A percentile compares a stretch with the other conserved stretches of the same genome.
phyloP scores from a whole-genome alignment of 2,329 filamentous ascomycete genomes.

The Tolypocladium paradoxum region DNA sequence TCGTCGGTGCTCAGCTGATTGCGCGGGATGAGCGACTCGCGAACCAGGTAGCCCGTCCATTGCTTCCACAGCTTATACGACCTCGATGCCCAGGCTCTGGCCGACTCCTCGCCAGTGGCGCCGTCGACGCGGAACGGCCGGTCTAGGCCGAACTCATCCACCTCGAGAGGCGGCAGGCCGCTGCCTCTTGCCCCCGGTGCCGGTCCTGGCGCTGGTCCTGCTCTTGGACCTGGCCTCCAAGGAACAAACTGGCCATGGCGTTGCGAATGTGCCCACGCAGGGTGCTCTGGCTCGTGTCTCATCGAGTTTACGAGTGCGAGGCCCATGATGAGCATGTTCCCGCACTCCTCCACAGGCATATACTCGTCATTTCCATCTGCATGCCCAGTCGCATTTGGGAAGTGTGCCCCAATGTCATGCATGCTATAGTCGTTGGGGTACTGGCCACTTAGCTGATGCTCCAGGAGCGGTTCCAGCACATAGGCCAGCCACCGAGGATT shows the following conservation, averaged over 20 bases:
- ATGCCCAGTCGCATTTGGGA: conserved; percentile 69
- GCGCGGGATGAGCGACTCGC: conserved; percentile 56
- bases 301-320: conserved; percentile 67
- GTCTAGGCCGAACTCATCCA: background rate
- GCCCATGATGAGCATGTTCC: conserved; percentile 70
- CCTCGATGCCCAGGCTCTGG: conserved; percentile 27
- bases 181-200: background rate
- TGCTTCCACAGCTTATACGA: conserved; percentile 64
- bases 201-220: background rate
- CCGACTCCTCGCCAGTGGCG: conserved; percentile 32
- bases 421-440: conserved; percentile 63
- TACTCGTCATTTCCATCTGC: conserved; percentile 58
- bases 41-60: conserved; percentile 64
- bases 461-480: conserved; percentile 50
- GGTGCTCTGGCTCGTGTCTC: conserved; percentile 42
- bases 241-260: background rate
- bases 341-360: conserved; percentile 67
- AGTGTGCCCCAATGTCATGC: conserved; percentile 64
- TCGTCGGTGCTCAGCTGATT: conserved; percentile 71
- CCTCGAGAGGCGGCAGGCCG: background rate
- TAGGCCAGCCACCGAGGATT: conserved; percentile 51
- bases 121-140: background rate
- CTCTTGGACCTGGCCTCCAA: background rate
- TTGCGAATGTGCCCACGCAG: background rate
- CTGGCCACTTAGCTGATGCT: conserved; percentile 54